Evolutionary conservation across 2,329 filamentous ascomycete genomes (phyloP).

Genomic region (Periglandula ipomoeae): DNA sequence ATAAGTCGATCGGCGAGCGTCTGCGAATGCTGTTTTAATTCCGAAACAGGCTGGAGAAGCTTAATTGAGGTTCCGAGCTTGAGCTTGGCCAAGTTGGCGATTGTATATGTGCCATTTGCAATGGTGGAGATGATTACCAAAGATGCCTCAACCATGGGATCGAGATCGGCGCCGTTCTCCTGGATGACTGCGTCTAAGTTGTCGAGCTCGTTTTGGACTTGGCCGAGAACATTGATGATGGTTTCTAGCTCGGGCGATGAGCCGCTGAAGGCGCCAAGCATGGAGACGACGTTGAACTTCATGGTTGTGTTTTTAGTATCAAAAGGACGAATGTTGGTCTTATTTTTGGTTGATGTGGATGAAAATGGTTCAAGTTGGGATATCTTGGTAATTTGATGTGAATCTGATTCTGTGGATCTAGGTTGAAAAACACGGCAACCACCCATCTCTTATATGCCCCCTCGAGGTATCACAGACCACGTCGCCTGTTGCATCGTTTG

Average conservation of each 20-base stretch:
- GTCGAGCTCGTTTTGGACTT: not conserved
- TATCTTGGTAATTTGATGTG: not conserved
- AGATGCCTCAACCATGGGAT: not conserved
- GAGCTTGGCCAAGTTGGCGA: not conserved
- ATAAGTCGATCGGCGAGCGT: not conserved
- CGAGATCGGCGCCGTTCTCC: not conserved
- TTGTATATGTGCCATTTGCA: not conserved
- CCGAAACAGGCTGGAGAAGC: not conserved
- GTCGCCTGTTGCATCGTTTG: not conserved
- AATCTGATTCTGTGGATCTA: too few relatives aligned
- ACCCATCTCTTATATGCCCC: too few relatives aligned
- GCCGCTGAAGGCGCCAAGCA: not conserved
- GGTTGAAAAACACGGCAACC: too few relatives aligned
- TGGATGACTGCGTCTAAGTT: not conserved
- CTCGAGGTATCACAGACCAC: not conserved
- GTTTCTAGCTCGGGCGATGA: not conserved
- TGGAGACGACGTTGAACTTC: not conserved
- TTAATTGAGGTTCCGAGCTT: not conserved
- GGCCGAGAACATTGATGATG: not conserved
- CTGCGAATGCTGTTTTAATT: not conserved
- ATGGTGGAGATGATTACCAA: not conserved
- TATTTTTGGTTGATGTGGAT: not conserved
- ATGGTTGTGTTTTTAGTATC: too few relatives aligned
- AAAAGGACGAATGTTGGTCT: too few relatives aligned
- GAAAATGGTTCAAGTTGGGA: not conserved